A percentile compares a stretch with the other conserved stretches of the same genome.
These are phyloP conservation scores for Santalum album DNA, from an alignment of 164 flowering plant species.

Conservation along the genomic window DNA sequence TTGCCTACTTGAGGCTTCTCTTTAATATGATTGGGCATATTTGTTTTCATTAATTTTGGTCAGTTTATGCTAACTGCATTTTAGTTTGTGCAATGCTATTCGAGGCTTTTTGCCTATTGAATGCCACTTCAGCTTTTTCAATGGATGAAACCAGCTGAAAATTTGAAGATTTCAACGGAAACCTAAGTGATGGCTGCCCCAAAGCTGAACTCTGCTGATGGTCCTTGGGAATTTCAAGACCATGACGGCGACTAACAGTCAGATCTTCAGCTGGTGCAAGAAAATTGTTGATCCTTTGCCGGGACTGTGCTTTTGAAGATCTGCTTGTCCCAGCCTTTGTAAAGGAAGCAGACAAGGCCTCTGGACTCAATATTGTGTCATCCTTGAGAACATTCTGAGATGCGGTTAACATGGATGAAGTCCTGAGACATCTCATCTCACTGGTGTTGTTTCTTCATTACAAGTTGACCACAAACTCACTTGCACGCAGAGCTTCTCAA, in stretches of 20 bases:
- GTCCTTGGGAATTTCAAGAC: slow-evolving; percentile 61
- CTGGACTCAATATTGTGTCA: too few species aligned
- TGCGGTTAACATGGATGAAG: slow-evolving; percentile 47
- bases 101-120: too few species aligned
- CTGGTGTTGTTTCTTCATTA: slow-evolving; percentile 4
- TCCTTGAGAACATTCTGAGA: slow-evolving; percentile 40
- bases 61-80: too few species aligned
- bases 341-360: slow-evolving; percentile 23
- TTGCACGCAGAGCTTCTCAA: slow-evolving; percentile 39
- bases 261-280: slow-evolving; percentile 46
- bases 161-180: slow-evolving; percentile 55
- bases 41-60: too few species aligned
- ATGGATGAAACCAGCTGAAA: slow-evolving; percentile 29
- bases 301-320: slow-evolving; percentile 20
- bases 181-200: slow-evolving; percentile 67
- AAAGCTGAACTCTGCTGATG: slow-evolving; percentile 51
- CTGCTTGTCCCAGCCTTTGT: slow-evolving; percentile 26
- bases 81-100: too few species aligned
- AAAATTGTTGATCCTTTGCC: slow-evolving; percentile 20
- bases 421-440: slow-evolving; percentile 43
- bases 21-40: too few species aligned
- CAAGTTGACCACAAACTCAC: slow-evolving; percentile 23
- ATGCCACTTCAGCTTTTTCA: slow-evolving; percentile 67
- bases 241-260: slow-evolving; percentile 85
- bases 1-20: too few species aligned